Evolutionary conservation across 2,329 filamentous ascomycete genomes (phyloP), one percentile per base, ranked within the genome.

Genomic region (Colletotrichum sp.): DNA sequence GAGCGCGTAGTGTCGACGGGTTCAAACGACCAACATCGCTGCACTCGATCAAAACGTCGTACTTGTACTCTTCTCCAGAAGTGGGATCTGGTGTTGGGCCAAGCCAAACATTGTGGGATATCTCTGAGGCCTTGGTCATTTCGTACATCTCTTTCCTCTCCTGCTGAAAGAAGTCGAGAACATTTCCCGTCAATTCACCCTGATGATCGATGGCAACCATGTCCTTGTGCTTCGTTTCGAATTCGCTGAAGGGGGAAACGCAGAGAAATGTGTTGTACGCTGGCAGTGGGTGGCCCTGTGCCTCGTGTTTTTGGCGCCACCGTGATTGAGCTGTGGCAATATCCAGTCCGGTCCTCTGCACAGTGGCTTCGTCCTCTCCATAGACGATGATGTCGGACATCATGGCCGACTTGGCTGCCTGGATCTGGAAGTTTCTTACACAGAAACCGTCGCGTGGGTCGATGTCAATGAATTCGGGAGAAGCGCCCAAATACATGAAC

Each of bases 341-440:
- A 82, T 86, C 92, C 89, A 85, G 94, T 80, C 83, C 91, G 26
- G 98, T 86, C 72, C 93, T 92, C 69, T 91, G 89, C 61, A 91
- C 90, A 30, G 90, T 85, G 3, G 89, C 89, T 48, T 88, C 86
- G 78, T 95, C 91, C 71, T 96, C 94, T 14, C 95, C 95, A 82
- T 99, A 99, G 1, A 99, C 91, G 55, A 99, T 90, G 78, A 99
- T 95, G 83, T 99, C 97, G 1, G 96, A 98, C 10, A 97, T 91
- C 78, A 94, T 92, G 71, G 96, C 96, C 78, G 95, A 88, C 84
- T 99, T 99, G 74, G 94, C 94, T 0, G 95, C 91, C 84, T 99
- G 97, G 52, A 99, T 99, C 80, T 99, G 96, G 82, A 99, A 99
- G 83, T 99, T 99, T 61, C 97, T 92, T 59, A 99, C 96, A 6